Conservation (phyloP, 2,329 filamentous ascomycete genomes). For the Paraconiothyrium sp. region DNA sequence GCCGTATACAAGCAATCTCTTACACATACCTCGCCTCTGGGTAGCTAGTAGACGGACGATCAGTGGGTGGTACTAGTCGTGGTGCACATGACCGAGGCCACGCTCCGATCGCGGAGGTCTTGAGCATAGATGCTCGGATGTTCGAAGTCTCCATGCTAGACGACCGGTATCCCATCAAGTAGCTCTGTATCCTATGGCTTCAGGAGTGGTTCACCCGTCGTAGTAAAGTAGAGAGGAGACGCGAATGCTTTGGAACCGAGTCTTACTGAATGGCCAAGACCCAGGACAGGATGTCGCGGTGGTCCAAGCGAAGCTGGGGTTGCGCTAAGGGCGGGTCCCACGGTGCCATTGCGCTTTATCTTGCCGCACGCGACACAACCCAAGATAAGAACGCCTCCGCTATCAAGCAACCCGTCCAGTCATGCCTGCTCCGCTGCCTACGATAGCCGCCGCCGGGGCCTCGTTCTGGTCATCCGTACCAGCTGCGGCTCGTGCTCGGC, state of each 20-base stretch:
- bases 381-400: conserved; percentile 14
- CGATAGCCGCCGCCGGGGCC: conserved; percentile 22
- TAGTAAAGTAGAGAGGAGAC: not conserved
- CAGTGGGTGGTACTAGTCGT: not conserved
- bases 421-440: conserved; percentile 28
- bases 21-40: not conserved
- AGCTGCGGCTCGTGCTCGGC: conserved; percentile 19
- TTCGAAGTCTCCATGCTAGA: not conserved
- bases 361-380: conserved; percentile 9
- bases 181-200: not conserved
- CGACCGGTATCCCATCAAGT: not conserved
- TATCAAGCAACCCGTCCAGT: conserved; percentile 31
- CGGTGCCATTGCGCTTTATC: conserved; percentile 1
- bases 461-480: conserved; percentile 35
- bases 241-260: not conserved
- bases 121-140: not conserved
- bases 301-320: conserved; percentile 9
- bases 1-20: too few species aligned
- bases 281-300: not conserved
- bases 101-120: conserved; percentile 8
- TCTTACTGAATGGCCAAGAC: not conserved
- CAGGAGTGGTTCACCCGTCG: not conserved
- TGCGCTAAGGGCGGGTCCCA: conserved; percentile 32
- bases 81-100: not conserved
- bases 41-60: not conserved